phyloP scores from a whole-genome alignment of 108 stramenopile genomes.

The Skeletonema marinoi region DNA sequence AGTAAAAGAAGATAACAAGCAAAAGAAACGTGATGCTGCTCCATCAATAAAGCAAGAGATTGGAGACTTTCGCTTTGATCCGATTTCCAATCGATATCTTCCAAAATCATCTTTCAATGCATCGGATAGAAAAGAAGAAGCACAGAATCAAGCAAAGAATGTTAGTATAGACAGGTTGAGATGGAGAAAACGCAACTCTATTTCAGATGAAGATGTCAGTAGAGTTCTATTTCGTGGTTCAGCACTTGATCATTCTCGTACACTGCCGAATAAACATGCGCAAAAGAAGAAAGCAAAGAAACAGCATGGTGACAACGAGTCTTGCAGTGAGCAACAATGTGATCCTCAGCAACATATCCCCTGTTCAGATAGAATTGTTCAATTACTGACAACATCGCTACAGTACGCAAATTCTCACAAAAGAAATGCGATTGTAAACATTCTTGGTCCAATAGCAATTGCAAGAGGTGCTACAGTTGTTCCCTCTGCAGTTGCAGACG shows the following conservation, averaged over 20 bases:
- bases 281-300: too few relatives aligned
- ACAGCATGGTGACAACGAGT: not conserved
- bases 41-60: not conserved
- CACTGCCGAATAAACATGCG: too few relatives aligned
- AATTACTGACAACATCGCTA: not conserved
- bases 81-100: constrained; percentile 32
- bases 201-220: not conserved
- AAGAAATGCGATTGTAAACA: not conserved
- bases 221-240: not conserved
- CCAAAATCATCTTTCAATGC: constrained; percentile 27
- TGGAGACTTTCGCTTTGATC: constrained; percentile 31
- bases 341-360: not conserved
- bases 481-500: not conserved
- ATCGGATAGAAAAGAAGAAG: not conserved
- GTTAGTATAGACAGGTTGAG: not conserved
- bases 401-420: not conserved
- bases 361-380: not conserved
- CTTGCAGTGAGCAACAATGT: not conserved
- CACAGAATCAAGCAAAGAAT: not conserved
- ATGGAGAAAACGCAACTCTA: not conserved
- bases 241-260: not conserved
- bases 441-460: not conserved
- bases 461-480: not conserved
- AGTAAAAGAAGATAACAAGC: not conserved
- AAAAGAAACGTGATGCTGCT: not conserved